phyloP scores from a whole-genome alignment of 257 asterid genomes.

The Cruciata laevipes region DNA sequence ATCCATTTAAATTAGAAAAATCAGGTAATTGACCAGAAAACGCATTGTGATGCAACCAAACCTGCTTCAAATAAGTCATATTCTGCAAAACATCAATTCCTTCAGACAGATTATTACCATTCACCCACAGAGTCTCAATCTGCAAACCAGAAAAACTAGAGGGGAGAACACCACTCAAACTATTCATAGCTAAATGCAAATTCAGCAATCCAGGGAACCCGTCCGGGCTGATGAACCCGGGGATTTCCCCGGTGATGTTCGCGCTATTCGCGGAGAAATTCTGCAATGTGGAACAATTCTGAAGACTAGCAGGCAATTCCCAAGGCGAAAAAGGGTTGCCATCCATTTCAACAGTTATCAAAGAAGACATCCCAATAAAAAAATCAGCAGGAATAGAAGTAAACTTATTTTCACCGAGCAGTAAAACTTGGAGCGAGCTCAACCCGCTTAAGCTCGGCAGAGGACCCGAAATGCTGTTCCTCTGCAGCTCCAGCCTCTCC shows the following conservation, averaged over 20 bases:
- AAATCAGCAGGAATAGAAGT: constrained; percentile 64
- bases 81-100: constrained; percentile 60
- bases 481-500: constrained; percentile 69
- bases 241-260: constrained; percentile 59
- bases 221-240: constrained; percentile 59
- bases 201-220: constrained; percentile 58
- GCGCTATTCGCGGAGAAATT: constrained; percentile 76
- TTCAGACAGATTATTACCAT: constrained; percentile 78
- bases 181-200: constrained; percentile 81
- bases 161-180: constrained; percentile 68
- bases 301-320: constrained; percentile 61
- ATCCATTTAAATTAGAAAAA: constrained; percentile 44
- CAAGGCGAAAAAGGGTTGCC: constrained; percentile 64
- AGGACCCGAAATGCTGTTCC: constrained; percentile 83
- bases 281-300: constrained; percentile 54
- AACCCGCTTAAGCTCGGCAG: constrained; percentile 65
- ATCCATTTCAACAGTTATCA: constrained; percentile 64
- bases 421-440: constrained; percentile 45
- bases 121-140: constrained; percentile 75
- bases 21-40: constrained; percentile 77
- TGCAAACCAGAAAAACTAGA: constrained; percentile 47
- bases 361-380: constrained; percentile 67
- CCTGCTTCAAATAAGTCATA: constrained; percentile 74
- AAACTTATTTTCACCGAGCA: constrained; percentile 68
- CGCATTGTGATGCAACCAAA: constrained; percentile 72